Evolutionary conservation across 1,284 basidiomycete genomes (phyloP), one percentile per base, ranked within the genome.

Genomic region (Cutaneotrichosporon sp.): DNA sequence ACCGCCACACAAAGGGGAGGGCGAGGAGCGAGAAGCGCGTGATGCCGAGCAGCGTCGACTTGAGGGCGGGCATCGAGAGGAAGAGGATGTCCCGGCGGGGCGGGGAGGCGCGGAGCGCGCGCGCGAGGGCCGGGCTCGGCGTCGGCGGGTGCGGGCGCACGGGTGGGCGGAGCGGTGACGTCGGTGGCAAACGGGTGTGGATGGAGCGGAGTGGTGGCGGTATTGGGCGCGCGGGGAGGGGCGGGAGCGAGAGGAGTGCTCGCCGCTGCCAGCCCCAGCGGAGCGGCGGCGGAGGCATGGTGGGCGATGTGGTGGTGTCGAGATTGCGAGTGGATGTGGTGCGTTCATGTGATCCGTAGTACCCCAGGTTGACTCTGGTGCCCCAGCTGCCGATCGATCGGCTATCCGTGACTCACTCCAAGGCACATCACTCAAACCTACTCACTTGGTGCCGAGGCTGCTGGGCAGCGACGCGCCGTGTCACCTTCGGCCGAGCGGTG

Each of bases 1-100:
- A 82, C 31, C 80, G 69, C 65, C 80, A 82, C 14, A 81, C 78
- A 65, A 84, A 83, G 4, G 83, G 83, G 14, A 84, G 69, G 54
- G 80, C 73, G 50, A 84, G 66, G 31, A 84, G 70, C 7, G 76
- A 76, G 34, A 79, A 71, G 34, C 82, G 67, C 14, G 82, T 81
- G 8, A 82, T 64, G 50, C 71, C 72, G 33, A 83, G 69, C 27
- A 83, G 66, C 6, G 68, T 70, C 16, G 76, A 76, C 64, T 82
- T 82, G 49, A 82, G 67, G 8, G 80, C 79, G 53, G 82, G 82
- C 62, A 82, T 68, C 7, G 82, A 72, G 34, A 82, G 64, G 74
- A 83, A 82, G 69, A 83, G 79, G 34, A 83, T 74, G 69, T 83
- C 82, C 2, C 66, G 62, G 1, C 76, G 69, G 1, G 64, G 66